Conservation (phyloP, 1,139 yeast genomes). For the Magnusiomyces paraingens region DNA sequence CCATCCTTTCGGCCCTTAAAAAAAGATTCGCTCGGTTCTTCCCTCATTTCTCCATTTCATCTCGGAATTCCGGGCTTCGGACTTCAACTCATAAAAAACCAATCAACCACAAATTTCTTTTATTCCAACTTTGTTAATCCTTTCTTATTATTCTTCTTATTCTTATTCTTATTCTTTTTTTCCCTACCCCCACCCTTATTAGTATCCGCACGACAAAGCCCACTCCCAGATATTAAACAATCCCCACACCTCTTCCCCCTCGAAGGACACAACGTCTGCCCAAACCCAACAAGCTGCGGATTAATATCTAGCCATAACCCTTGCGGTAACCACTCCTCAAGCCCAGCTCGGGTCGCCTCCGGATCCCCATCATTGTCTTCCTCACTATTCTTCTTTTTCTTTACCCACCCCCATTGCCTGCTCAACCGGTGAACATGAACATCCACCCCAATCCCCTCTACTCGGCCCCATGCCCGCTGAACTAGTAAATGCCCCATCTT, state of each 20-base stretch:
- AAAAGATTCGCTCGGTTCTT: too few relatives aligned
- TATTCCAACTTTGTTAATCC: neutral
- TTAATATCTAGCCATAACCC: conserved; percentile 78
- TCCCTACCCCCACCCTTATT: neutral
- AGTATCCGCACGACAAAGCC: neutral
- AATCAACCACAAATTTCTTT: neutral
- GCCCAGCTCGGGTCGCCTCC: conserved; percentile 60
- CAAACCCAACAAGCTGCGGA: conserved; percentile 86
- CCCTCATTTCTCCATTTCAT: too few relatives aligned
- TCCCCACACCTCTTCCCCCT: conserved; percentile 64
- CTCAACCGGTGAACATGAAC: conserved; percentile 84
- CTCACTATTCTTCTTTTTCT: conserved; percentile 1
- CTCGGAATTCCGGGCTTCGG: too few relatives aligned
- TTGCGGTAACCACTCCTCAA: conserved; percentile 70
- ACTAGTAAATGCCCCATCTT: conserved; percentile 84
- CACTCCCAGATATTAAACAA: conserved; percentile 45
- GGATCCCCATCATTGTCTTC: conserved; percentile 36
- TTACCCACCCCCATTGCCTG: conserved; percentile 77
- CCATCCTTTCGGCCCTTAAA: too few relatives aligned
- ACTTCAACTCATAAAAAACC: too few relatives aligned
- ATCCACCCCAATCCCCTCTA: conserved; percentile 85
- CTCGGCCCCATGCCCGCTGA: conserved; percentile 73
- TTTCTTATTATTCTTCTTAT: neutral
- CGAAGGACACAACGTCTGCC: conserved; percentile 81
- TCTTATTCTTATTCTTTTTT: neutral